Evolutionary conservation across 2,329 filamentous ascomycete genomes (phyloP).

Genomic region (Colletotrichum sp.): DNA sequence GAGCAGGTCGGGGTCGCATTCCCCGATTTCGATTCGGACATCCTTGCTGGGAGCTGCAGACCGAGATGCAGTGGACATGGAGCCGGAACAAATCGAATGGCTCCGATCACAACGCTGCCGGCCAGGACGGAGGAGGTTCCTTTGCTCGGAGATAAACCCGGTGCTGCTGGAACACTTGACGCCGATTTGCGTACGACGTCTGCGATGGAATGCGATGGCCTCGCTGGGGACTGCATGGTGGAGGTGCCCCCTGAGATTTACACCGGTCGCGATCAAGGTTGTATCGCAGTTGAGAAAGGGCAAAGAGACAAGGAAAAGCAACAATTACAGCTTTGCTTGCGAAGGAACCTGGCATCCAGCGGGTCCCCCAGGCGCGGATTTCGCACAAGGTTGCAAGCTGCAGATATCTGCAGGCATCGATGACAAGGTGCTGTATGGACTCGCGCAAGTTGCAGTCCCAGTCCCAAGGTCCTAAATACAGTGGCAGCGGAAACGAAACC

Average conservation of each 20-base stretch:
- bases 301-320: slow-evolving; percentile 17
- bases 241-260: background rate
- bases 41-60: background rate
- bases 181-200: background rate
- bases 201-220: background rate
- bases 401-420: background rate
- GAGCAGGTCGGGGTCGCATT: background rate
- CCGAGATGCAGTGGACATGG: background rate
- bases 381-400: background rate
- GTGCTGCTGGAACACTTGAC: background rate
- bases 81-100: background rate
- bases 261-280: slow-evolving; percentile 5
- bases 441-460: background rate
- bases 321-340: background rate
- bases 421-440: background rate
- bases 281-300: background rate
- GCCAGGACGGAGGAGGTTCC: background rate
- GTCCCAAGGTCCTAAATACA: background rate
- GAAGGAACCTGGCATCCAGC: background rate
- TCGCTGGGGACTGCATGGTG: background rate
- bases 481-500: background rate
- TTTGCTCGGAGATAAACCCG: slow-evolving; percentile 7
- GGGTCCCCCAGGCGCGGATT: background rate
- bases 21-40: background rate
- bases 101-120: slow-evolving; percentile 8